These are phyloP conservation scores for Ganoderma sp. DNA, from an alignment of 1,284 basidiomycete species.

Conservation along the genomic window DNA sequence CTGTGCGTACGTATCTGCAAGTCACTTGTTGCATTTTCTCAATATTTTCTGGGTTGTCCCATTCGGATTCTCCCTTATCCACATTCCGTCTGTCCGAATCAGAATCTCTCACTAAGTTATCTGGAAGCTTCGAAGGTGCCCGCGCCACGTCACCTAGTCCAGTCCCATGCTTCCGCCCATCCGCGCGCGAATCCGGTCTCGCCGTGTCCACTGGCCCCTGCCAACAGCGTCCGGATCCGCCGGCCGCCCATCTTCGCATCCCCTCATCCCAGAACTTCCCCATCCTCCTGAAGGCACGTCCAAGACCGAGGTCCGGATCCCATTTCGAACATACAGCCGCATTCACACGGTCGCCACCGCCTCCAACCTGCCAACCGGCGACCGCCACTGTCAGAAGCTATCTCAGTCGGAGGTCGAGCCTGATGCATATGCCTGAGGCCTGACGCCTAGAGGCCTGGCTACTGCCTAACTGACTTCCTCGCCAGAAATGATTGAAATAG, in stretches of 20 bases:
- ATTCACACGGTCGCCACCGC: constrained; percentile 7
- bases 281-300: constrained; percentile 13
- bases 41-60: neutral
- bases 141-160: neutral
- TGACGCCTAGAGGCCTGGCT: no score
- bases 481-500: constrained; percentile 1
- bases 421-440: no score
- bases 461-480: neutral
- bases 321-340: constrained; percentile 4
- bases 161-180: constrained; percentile 8
- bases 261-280: neutral
- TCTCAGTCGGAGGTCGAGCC: neutral
- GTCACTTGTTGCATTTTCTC: neutral
- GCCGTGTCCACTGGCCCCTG: constrained; percentile 15
- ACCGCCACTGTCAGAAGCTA: constrained; percentile 4
- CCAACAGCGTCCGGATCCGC: constrained; percentile 26
- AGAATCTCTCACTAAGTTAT: constrained; percentile 25
- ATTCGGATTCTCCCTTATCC: no score
- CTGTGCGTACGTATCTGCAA: constrained; percentile 4
- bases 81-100: neutral
- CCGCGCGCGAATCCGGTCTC: constrained; percentile 20
- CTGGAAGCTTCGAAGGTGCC: constrained; percentile 18
- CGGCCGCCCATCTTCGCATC: constrained; percentile 15
- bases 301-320: constrained; percentile 24
- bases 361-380: neutral